These are phyloP conservation scores for Eucommia ulmoides DNA, from an alignment of 257 asterid species.

Conservation along the genomic window DNA sequence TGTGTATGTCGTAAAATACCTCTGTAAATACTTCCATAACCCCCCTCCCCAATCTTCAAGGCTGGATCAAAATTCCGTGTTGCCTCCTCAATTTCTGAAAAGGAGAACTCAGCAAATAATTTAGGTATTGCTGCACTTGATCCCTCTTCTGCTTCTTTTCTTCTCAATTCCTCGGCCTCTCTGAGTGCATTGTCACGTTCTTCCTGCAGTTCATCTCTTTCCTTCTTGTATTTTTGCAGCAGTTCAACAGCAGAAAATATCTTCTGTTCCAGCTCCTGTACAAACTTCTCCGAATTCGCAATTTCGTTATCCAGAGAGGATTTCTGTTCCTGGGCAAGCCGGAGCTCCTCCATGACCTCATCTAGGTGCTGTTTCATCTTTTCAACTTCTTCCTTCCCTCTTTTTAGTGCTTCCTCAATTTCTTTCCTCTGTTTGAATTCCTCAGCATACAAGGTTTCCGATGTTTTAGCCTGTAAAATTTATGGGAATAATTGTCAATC, in stretches of 20 bases:
- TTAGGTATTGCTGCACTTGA: slow-evolving; percentile 39
- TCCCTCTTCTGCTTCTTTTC: slow-evolving; percentile 35
- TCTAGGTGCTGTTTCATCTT: slow-evolving; percentile 32
- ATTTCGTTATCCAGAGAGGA: slow-evolving; percentile 45
- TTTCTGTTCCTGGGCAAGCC: slow-evolving; percentile 38
- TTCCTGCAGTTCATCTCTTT: slow-evolving; percentile 58
- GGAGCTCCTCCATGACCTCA: slow-evolving; percentile 35
- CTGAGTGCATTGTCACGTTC: slow-evolving; percentile 58
- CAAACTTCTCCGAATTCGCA: slow-evolving; percentile 35
- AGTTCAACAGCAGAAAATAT: slow-evolving; percentile 67
- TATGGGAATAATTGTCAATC: not conserved
- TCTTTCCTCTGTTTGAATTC: slow-evolving; percentile 53
- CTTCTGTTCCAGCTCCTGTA: slow-evolving; percentile 65
- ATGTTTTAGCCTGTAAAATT: slow-evolving; percentile 41
- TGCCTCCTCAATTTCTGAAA: slow-evolving; percentile 70
- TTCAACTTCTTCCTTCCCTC: slow-evolving; percentile 43
- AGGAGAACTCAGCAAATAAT: slow-evolving; percentile 58
- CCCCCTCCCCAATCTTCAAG: slow-evolving; percentile 79
- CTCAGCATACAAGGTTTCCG: slow-evolving; percentile 37
- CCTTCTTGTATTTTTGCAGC: slow-evolving; percentile 66
- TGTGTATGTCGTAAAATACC: slow-evolving; percentile 67
- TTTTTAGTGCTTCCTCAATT: slow-evolving; percentile 52
- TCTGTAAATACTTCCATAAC: slow-evolving; percentile 66
- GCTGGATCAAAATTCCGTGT: slow-evolving; percentile 44
- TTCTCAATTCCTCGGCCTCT: slow-evolving; percentile 49